These are phyloP conservation scores for Misopates orontium DNA, from an alignment of 257 asterid genomes.

Conservation along the genomic window DNA sequence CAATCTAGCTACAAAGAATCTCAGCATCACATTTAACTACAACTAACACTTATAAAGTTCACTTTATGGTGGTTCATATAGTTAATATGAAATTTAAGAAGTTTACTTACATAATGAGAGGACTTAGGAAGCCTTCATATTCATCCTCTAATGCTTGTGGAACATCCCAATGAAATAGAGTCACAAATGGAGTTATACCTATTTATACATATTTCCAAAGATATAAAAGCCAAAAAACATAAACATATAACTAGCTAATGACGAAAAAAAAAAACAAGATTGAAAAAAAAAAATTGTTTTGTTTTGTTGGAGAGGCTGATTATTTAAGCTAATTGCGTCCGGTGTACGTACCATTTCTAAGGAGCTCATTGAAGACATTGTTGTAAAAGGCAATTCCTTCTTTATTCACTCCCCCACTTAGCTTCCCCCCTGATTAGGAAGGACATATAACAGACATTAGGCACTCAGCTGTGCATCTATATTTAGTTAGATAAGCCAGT, in stretches of 20 bases:
- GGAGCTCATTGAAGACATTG: conserved; percentile 44
- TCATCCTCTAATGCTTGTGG: conserved; percentile 79
- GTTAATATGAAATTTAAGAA: no score
- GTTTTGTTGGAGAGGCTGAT: no score
- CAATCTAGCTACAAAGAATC: no score
- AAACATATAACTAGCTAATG: no score
- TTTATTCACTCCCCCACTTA: conserved; percentile 54
- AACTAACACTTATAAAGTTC: no score
- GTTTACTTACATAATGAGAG: conserved; percentile 49
- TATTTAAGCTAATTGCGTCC: no score
- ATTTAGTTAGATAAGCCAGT: no score
- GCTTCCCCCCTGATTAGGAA: conserved; percentile 47
- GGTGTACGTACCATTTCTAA: conserved; percentile 37
- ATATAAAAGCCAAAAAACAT: background rate
- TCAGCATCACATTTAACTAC: no score
- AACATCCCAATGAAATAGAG: conserved; percentile 72
- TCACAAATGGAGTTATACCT: conserved; percentile 64
- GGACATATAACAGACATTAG: no score
- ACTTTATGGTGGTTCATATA: no score
- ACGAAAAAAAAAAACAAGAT: background rate
- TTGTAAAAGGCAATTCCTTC: conserved; percentile 51
- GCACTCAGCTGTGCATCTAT: no score
- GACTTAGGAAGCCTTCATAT: conserved; percentile 65
- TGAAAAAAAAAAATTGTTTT: background rate
- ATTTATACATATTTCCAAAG: background rate